Base-by-base conservation (phyloP, 768 basidiomycete genomes). In the Pulveroboletus sp. region DNA sequence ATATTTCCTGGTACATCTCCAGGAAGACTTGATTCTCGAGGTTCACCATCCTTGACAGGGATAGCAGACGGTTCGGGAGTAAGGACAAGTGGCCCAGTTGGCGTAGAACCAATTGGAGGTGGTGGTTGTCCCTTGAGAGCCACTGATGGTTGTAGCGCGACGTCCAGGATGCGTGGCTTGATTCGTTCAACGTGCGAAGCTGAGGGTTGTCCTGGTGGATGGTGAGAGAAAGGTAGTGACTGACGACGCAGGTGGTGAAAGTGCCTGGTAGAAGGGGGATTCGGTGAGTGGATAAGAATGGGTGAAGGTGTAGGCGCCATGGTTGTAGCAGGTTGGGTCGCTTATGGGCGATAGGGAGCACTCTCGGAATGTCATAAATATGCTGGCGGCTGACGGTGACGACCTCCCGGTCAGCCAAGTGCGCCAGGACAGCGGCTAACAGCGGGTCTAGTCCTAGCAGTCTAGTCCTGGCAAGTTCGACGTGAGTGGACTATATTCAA, bases 271-370 rank as follows among this genome's bases (percentile, higher is more conserved):
- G 45, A 50, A 32, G 39, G 9, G 10, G 44, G 35, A 17, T 39
- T 54, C 15, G 50, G 42, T 18, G 39, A 35, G 48, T 39, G 48
- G 33, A 42, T 11, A 9, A 46, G 21, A 24, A 45, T n/a, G 33
- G 53, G 42, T 38, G 51, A 47, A 24, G 48, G 24, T 43, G 62
- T 46, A 18, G 63, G 65, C 11, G 57, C 62, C 64, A 65, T 67
- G 30, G 42, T 46, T 46, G 42, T 32, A 33, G 35, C 36, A 47
- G 42, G 28, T 31, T 14, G 28, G 47, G 30, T 44, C 38, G 40
- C 39, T 15, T n/a, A 36, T 39, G 32, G 24, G 15, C n/a, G 31
- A 43, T 31, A 28, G 46, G 38, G 47, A 39, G 21, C 24, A 39
- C 27, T 35, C 17, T 35, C 33, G 8, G 27, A 36, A 46, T 45